A percentile compares a stretch with the other conserved stretches of the same genome.
Conservation (phyloP, 495 filamentous ascomycete species). For the Xylaria telfairii region DNA sequence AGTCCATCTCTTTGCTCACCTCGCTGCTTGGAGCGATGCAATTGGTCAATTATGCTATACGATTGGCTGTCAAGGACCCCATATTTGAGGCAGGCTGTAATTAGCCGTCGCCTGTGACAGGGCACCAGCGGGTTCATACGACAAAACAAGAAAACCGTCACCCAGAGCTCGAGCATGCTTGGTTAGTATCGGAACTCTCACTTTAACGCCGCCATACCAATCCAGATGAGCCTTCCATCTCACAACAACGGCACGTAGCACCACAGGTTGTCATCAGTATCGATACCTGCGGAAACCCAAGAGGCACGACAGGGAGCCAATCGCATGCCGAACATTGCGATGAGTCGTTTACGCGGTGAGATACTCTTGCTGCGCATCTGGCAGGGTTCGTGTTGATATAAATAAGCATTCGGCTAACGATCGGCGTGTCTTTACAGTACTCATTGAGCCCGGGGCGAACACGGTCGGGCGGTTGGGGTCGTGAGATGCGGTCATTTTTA, state of each 20-base stretch:
- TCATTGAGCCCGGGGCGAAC: not conserved
- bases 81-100: no score
- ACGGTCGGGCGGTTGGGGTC: no score
- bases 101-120: no score
- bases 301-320: not conserved
- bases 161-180: not conserved
- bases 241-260: no score
- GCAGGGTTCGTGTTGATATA: not conserved
- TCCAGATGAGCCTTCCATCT: not conserved
- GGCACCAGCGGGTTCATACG: not conserved
- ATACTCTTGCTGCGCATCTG: not conserved
- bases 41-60: not conserved
- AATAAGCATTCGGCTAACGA: not conserved
- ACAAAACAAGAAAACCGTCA: not conserved
- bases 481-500: no score
- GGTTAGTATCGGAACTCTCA: not conserved
- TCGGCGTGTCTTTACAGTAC: not conserved
- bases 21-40: not conserved
- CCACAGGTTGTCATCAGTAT: not conserved
- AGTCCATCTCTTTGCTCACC: not conserved
- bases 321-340: not conserved
- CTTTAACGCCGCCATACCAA: not conserved
- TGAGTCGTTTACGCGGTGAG: not conserved
- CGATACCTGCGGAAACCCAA: constrained; percentile 6
- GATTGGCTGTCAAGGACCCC: no score